Conservation (phyloP, 1,139 yeast species). For the Candida smagusa region DNA sequence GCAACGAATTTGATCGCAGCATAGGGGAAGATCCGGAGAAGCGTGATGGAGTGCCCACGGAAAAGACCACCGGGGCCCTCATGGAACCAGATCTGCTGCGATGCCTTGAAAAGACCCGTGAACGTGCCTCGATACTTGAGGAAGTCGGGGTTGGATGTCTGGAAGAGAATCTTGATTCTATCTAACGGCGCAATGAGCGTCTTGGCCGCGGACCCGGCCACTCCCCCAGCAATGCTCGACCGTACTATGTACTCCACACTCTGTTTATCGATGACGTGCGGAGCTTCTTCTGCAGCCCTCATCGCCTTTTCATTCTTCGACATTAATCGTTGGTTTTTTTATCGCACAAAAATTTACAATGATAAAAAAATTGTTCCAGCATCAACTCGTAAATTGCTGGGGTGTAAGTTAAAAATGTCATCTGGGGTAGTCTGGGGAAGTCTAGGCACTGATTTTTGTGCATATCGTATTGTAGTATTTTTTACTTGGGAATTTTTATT, state of each 20-base stretch:
- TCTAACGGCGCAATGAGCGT: slow-evolving; percentile 94
- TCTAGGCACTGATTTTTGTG: too few relatives aligned
- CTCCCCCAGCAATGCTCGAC: slow-evolving; percentile 92
- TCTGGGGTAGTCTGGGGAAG: too few relatives aligned
- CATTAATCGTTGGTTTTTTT: not conserved
- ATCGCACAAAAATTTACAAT: too few relatives aligned
- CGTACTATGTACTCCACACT: slow-evolving; percentile 74
- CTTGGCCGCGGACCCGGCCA: slow-evolving; percentile 94
- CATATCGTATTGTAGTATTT: too few relatives aligned
- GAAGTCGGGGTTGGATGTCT: slow-evolving; percentile 91
- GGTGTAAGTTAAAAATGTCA: too few relatives aligned
- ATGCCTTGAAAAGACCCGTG: slow-evolving; percentile 73
- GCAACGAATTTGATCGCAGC: slow-evolving; percentile 98
- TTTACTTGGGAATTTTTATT: too few relatives aligned
- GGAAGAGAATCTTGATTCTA: slow-evolving; percentile 89
- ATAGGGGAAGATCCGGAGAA: slow-evolving; percentile 88
- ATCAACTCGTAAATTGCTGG: too few relatives aligned
- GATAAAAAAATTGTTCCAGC: too few relatives aligned
- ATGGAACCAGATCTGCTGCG: slow-evolving; percentile 55
- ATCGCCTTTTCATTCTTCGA: slow-evolving; percentile 7
- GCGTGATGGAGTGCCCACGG: slow-evolving; percentile 94
- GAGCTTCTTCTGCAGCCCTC: slow-evolving; percentile 19
- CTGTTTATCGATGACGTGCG: slow-evolving; percentile 53
- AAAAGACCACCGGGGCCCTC: slow-evolving; percentile 85
- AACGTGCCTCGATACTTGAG: slow-evolving; percentile 76